Base-by-base conservation (phyloP, 2,329 filamentous ascomycete genomes). In the Pseudofabraea citricarpa region DNA sequence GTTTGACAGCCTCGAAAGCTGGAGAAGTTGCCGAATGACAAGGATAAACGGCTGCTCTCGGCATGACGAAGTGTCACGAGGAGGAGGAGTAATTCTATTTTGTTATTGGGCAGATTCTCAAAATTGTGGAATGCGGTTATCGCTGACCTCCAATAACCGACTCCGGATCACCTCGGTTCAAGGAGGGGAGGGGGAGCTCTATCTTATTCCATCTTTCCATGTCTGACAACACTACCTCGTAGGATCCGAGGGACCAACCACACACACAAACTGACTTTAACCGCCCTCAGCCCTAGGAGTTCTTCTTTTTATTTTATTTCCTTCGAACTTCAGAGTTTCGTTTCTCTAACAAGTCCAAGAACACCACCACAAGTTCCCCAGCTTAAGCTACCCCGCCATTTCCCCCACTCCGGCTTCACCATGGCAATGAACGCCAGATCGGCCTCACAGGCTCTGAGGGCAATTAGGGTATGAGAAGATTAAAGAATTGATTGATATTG, bases 381-480 rank as follows among this genome's bases (percentile, higher is more conserved):
- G 18, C 21, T 19, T 9, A 13, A 12, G 19, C 20, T 40, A 27
- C 40, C 41, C 39, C 45, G 27, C 35, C 41, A 36, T 43, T 48
- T 50, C 55, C 52, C 51, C 43, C 42, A 44, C 46, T 27, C 36
- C 47, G 23, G 39, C 20, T 36, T 37, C 45, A 31, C 43, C 53
- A 87, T 87, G 83, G 77, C 82, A 43, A 69, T 85, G 64, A 81
- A 77, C 56, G 65, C 83, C 45, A 74, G 78, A 64, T 71, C 73
- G 53, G 78, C 81, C 43, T 71, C 78, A 33, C 73, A 77, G 66
- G 82, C 80, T 56, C 65, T 87, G 54, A 73, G 78, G 64, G 77
- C 75, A 55, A 64, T 84, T 46, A 79, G 78, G 70, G 84, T 86
- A 70, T 61, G 73, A 59, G 41, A 24, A 24, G 4, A 48, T 31